Evolutionary conservation across 805 yeast species (phyloP), one percentile per base, ranked within the genome.

Genomic region (Metschnikowia rubicola): DNA sequence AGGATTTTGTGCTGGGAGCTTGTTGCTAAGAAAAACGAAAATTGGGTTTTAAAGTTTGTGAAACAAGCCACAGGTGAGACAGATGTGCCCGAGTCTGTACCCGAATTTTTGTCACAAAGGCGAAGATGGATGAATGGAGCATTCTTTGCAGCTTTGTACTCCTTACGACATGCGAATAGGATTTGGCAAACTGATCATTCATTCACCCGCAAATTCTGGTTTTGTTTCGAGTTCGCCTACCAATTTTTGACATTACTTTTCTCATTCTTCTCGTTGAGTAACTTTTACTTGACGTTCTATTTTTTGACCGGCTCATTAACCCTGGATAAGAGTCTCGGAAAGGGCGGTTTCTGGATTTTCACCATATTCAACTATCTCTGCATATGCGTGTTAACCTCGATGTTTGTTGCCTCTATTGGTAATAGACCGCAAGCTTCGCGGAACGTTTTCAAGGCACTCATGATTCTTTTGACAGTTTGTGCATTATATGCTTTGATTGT

Each of bases 371-470:
- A 90, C 65, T 91, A 94, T 64, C 68, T 89, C 51, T 81, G 92
- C 59, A 77, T 90, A 44, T 83, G 95, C 63, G 85, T 87, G 15
- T 75, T 94, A 57, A 83, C 94, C 10, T 81, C 95, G n/a, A 84
- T 90, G 67, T 87, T 94, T 60, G 84, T 94, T 55, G 86, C 91
- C 33, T 90, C 97, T 0, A 86, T 94, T 79, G 99, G 99, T 54
- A 94, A 94, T 62, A 79, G 98, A 60, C 99, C 99, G 2, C 98
- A 94, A 58, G 99, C 99, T 31, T 92, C 97, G 0, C 84, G 83
- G 47, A 83, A 79, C 43, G 67, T 92, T 42, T 94, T 90, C 67
- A 74, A 88, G 59, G 67, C 77, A 0, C 77, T 91, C 31, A 88
- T 94, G 68, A 71, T 84, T 2, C 66, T 89, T 36, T 68, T 94